These are phyloP conservation scores for Crithidia brevicula DNA, from an alignment of 208 protist genomes.

Conservation along the genomic window DNA sequence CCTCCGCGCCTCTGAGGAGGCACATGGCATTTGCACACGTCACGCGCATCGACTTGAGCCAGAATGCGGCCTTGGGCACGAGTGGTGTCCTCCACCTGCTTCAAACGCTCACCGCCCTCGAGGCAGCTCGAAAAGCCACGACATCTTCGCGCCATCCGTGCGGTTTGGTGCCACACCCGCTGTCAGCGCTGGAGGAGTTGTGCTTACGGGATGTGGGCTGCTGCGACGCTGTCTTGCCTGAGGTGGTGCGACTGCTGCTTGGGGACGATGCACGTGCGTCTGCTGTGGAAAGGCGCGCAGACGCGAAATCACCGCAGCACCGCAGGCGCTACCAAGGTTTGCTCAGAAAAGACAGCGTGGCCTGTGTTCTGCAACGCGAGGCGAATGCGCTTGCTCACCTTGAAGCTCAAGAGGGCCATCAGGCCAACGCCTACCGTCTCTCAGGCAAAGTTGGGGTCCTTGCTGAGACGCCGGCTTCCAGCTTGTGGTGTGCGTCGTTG, in stretches of 20 bases:
- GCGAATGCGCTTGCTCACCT: constrained; percentile 2
- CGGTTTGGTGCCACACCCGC: not conserved
- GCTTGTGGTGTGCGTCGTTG: no score
- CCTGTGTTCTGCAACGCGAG: constrained; percentile 1
- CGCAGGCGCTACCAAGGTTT: no score
- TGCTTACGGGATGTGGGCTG: constrained; percentile 29
- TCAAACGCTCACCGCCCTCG: constrained; percentile 13
- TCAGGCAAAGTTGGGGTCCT: no score
- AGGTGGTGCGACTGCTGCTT: constrained; percentile 14
- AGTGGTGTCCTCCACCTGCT: constrained; percentile 18
- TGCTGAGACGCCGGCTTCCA: no score
- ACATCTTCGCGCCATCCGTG: not conserved
- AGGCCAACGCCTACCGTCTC: no score
- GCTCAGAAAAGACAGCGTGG: not conserved
- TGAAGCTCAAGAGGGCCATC: not conserved
- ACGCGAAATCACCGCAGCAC: no score
- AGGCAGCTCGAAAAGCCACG: constrained; percentile 7
- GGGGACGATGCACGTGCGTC: no score
- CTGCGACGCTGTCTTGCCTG: constrained; percentile 9
- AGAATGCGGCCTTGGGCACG: constrained; percentile 20
- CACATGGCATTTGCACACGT: not conserved
- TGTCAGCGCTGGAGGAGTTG: constrained; percentile 8
- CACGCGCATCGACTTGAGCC: constrained; percentile 32
- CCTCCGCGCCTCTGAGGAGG: not conserved
- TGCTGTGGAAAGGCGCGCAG: not conserved